phyloP scores from a whole-genome alignment of 1,139 yeast species.

The Pichia sp. region DNA sequence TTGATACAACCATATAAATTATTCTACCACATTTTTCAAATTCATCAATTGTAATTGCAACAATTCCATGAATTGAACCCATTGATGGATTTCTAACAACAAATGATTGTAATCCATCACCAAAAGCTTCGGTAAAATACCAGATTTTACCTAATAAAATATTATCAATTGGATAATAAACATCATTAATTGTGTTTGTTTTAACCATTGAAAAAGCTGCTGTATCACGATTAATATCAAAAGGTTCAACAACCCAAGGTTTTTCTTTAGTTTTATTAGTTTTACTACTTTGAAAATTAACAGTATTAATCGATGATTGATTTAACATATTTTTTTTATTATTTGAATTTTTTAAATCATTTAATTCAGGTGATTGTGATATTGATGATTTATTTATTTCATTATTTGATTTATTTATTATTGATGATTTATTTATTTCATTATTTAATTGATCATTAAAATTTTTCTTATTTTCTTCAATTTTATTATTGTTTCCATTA shows the following conservation, averaged over 20 bases:
- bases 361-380: too few species aligned
- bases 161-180: constrained; percentile 9
- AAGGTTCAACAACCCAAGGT: constrained; percentile 57
- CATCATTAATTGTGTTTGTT: constrained; percentile 18
- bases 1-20: constrained; percentile 48
- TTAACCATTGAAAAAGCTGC: constrained; percentile 39
- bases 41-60: constrained; percentile 51
- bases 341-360: too few species aligned
- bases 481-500: background rate
- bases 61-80: constrained; percentile 50
- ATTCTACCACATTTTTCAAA: constrained; percentile 39
- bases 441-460: too few species aligned
- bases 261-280: constrained; percentile 24
- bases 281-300: background rate
- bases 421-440: background rate
- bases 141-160: constrained; percentile 12
- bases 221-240: constrained; percentile 48
- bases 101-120: constrained; percentile 39
- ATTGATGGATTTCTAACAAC: constrained; percentile 56
- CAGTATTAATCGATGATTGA: too few species aligned
- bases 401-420: background rate
- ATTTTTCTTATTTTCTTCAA: too few species aligned
- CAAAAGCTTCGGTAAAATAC: constrained; percentile 5
- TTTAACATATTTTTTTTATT: too few species aligned
- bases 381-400: too few species aligned